Evolutionary conservation across 1,284 basidiomycete genomes (phyloP).

Genomic region (Sporisorium scitamineum): DNA sequence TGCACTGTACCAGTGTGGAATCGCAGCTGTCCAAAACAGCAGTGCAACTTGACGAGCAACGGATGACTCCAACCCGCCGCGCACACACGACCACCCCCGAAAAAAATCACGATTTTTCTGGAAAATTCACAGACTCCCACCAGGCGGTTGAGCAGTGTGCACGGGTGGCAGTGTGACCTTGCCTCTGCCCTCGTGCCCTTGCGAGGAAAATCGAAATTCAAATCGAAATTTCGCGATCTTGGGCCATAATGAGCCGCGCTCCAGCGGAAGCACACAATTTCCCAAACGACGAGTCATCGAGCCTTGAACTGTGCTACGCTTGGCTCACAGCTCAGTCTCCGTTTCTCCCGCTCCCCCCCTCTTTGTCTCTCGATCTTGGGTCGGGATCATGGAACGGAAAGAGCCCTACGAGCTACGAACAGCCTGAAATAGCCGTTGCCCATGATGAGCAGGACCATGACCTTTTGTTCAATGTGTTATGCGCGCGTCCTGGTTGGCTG

Average conservation of each 20-base stretch:
- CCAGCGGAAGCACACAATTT: background rate
- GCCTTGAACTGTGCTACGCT: background rate
- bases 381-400: background rate
- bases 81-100: slow-evolving; percentile 6
- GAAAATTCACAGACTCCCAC: background rate
- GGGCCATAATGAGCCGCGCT: slow-evolving; percentile 1
- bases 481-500: slow-evolving; percentile 2
- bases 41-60: too few relatives aligned
- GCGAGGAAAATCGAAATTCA: background rate
- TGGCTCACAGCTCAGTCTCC: background rate
- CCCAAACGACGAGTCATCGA: slow-evolving; percentile 4
- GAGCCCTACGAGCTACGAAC: background rate
- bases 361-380: slow-evolving; percentile 2
- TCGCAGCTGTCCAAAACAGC: slow-evolving; percentile 16
- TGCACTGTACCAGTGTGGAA: background rate
- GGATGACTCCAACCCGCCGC: slow-evolving; percentile 39
- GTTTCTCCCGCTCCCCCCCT: background rate
- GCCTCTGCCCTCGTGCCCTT: slow-evolving; percentile 4
- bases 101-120: background rate
- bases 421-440: too few relatives aligned
- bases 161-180: background rate
- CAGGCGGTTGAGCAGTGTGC: slow-evolving; percentile 8
- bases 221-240: slow-evolving; percentile 31
- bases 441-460: background rate
- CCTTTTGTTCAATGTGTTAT: background rate